These are phyloP conservation scores for Candida berthetii DNA, from an alignment of 805 yeast genomes.

Conservation along the genomic window DNA sequence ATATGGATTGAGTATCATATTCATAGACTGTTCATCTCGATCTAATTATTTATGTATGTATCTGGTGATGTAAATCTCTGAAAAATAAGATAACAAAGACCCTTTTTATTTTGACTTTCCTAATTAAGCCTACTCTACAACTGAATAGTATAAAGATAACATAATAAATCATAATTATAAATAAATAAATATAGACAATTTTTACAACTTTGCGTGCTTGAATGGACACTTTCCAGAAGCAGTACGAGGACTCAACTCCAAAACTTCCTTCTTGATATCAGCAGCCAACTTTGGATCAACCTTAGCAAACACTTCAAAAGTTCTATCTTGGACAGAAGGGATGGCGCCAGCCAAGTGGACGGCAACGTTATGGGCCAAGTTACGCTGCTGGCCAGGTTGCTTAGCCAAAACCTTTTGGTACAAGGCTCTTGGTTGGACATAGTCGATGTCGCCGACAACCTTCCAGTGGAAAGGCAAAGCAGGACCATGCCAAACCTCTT, in stretches of 20 bases:
- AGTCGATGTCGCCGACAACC: conserved; percentile 62
- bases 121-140: too few species aligned
- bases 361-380: conserved; percentile 80
- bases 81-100: too few species aligned
- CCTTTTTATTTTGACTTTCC: too few species aligned
- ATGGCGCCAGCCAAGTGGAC: conserved; percentile 66
- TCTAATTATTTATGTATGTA: too few species aligned
- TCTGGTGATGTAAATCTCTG: too few species aligned
- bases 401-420: conserved; percentile 69
- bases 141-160: background rate
- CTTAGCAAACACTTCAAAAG: conserved; percentile 67
- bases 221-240: conserved; percentile 2
- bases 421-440: conserved; percentile 66
- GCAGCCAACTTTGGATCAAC: conserved; percentile 66
- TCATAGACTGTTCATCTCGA: too few species aligned
- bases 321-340: conserved; percentile 72
- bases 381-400: conserved; percentile 77
- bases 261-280: conserved; percentile 58
- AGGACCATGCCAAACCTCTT: conserved; percentile 78
- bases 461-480: conserved; percentile 88
- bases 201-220: background rate
- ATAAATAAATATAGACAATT: background rate
- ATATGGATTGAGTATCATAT: too few species aligned
- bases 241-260: conserved; percentile 28
- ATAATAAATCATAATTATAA: background rate